Base-by-base conservation (phyloP, 2,329 filamentous ascomycete species). In the Xylariales sp. region DNA sequence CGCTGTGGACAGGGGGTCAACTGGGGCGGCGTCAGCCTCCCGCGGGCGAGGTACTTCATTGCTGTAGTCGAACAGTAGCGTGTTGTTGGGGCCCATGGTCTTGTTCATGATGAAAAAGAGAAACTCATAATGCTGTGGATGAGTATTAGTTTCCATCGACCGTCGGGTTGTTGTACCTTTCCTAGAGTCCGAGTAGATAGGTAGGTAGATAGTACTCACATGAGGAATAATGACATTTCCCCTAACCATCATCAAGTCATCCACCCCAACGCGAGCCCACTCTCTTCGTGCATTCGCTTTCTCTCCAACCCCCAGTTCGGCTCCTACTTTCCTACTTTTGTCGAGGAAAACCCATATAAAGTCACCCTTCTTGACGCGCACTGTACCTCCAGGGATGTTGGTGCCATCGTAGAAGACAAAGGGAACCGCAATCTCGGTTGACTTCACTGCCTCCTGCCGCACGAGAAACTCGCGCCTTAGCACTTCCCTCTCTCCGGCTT, bases 351-450 rank as follows among this genome's bases (percentile, higher is more conserved):
- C 69, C 93, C 93, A 97, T 19, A 94, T 74, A 43, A 82, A 84
- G 57, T 97, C 93, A 8, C 93, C 91, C 65, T 98, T 98, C 63
- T 89, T 95, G 38, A 97, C 78, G 45, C 84, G 82, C 35, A 91
- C 90, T 11, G 77, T 77, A 1, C 91, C 90, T 12, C 89, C 88
- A 0, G 90, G 86, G 9, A 86, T 85, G 60, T 94, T 91, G 16
- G 88, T 88, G 12, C 93, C 93, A 52, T 97, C 91, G 66, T 96
- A 97, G 60, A 97, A 97, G 3, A 97, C 88, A 62, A 97, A 98
- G 0, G 93, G 93, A 22, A 98, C 84, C 12, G 86, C 75, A 41
- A 98, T 86, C 57, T 96, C 90, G 7, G 89, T 90, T 15, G 80
- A 80, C 66, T 94, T 95, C 50, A 97, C 86, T 0, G 82, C 80